Evolutionary conservation across 345 rosid genomes (phyloP), one percentile per base, ranked within the genome.

Genomic region (Gossypium turneri): DNA sequence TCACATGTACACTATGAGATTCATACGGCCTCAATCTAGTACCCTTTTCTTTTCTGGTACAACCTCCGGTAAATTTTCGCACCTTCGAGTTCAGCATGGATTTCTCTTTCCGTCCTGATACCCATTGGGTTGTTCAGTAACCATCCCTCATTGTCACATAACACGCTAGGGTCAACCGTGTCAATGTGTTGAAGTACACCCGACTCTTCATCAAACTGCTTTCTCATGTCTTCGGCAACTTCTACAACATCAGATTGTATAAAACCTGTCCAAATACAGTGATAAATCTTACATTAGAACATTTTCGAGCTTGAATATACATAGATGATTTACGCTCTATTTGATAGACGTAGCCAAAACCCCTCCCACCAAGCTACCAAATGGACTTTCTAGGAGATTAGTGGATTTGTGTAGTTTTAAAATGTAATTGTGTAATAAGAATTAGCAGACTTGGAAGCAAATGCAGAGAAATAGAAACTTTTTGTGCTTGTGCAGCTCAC

Each of bases 191-290:
- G 80, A 78, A 94, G 86, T 76, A 45, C 71, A 51, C 73, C 73
- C 41, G 80, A 73, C 71, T 86, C 84, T 29, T 83, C 86, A 50
- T 92, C 97, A 7, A 92, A 86, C 73, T 85, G 95, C 70, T 88
- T 82, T 80, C 95, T 86, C 94, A 94, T 89, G 86, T 90, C 97
- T 20, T 83, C 72, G 22, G 95, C 97, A 61, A 94, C 98, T 27
- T 90, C 97, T 0, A 84, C 81, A 77, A 94, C 97, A 76, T 94
- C 98, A 3, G 97, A 94, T 78, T 94, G 98, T 76, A 94, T 79
- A 75, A 92, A 44, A 92, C 90, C 98, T 90, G 88, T 72, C 41
- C 60, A 73, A 66, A 45, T 11, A 63, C n/a, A 10, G 64, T 50
- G 52, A 59, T 19, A 75, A 67, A 19, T 57, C 25, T 68, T 41